phyloP scores from a whole-genome alignment of 2,329 filamentous ascomycete species.

The Aphanocladium album region DNA sequence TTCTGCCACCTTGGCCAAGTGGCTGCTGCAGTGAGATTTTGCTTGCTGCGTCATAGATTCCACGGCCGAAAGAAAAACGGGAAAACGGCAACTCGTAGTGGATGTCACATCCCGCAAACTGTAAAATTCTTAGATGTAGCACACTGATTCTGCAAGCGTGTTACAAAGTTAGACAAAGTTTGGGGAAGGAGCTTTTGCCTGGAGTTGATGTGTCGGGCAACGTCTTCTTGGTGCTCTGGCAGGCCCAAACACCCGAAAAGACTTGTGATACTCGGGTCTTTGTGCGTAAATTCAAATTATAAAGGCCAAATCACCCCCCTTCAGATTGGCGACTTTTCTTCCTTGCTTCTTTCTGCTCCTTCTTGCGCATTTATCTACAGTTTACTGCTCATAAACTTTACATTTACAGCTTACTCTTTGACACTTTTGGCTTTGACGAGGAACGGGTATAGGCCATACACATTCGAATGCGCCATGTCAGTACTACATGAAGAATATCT shows the following conservation, averaged over 20 bases:
- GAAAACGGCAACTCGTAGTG: background rate
- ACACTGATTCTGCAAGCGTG: background rate
- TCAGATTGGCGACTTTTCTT: background rate
- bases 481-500: conserved; percentile 2
- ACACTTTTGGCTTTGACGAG: background rate
- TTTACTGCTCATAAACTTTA: no score
- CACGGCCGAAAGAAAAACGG: background rate
- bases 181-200: background rate
- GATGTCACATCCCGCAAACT: background rate
- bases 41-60: background rate
- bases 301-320: background rate
- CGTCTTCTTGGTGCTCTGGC: background rate
- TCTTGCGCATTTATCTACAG: background rate
- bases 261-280: background rate
- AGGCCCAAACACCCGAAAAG: background rate
- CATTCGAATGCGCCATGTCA: background rate
- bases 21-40: background rate
- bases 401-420: no score
- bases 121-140: background rate
- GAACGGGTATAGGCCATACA: background rate
- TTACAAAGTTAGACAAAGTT: background rate
- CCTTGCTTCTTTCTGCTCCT: background rate
- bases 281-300: background rate
- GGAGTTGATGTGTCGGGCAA: background rate
- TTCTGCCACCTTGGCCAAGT: background rate